Evolutionary conservation across 352 stramenopile genomes (phyloP).

Genomic region (Globisporangium rhizosaccharum): DNA sequence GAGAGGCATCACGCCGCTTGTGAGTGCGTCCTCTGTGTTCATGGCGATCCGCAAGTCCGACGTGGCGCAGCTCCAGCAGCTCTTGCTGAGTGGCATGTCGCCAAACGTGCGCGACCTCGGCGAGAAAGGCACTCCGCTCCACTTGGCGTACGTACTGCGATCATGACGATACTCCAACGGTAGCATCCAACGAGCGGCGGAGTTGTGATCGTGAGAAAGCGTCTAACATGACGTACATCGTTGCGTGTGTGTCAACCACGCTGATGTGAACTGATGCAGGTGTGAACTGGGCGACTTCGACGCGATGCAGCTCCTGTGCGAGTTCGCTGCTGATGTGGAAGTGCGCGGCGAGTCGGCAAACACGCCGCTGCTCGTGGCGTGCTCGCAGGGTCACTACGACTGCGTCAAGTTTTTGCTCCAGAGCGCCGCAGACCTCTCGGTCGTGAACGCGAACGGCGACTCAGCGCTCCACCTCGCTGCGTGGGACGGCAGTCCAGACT

Average conservation of each 20-base stretch:
- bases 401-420: slow-evolving; percentile 70
- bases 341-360: slow-evolving; percentile 57
- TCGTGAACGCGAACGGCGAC: slow-evolving; percentile 38
- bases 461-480: slow-evolving; percentile 62
- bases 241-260: not conserved
- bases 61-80: slow-evolving; percentile 31
- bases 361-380: slow-evolving; percentile 58
- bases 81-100: slow-evolving; percentile 42
- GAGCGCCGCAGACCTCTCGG: slow-evolving; percentile 49
- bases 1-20: slow-evolving; percentile 1
- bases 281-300: slow-evolving; percentile 64
- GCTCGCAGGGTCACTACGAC: slow-evolving; percentile 60
- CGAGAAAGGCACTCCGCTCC: slow-evolving; percentile 64
- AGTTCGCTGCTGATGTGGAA: slow-evolving; percentile 64
- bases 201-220: too few relatives aligned
- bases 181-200: not conserved
- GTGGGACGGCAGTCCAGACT: slow-evolving; percentile 56
- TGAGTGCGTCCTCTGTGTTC: slow-evolving; percentile 23
- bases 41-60: slow-evolving; percentile 47
- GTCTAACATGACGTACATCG: slow-evolving; percentile 3
- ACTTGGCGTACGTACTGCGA: slow-evolving; percentile 45
- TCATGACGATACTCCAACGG: not conserved
- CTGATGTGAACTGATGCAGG: slow-evolving; percentile 30
- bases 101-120: slow-evolving; percentile 51
- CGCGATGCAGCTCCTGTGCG: slow-evolving; percentile 54